Base-by-base conservation (phyloP, 73 alveolate genomes). In the Paramecium caudatum region DNA sequence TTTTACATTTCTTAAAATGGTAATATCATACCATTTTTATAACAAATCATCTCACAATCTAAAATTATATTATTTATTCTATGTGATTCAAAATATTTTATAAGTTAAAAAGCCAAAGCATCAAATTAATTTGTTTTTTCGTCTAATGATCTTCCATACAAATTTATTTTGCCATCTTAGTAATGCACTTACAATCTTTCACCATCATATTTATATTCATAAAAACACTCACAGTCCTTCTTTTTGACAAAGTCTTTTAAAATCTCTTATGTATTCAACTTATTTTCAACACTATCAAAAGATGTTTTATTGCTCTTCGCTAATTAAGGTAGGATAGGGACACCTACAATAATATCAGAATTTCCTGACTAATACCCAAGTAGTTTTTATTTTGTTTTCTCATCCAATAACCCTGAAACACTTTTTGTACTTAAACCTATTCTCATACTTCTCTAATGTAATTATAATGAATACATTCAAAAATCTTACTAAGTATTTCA, bases 1-100 rank as follows among this genome's bases (percentile, higher is more conserved):
- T 94, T 92, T 27, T 94, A 65, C 69, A 94, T 85, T 55, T 95
- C 96, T 45, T 95, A 96, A 62, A 95, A 95, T 0, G 98, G 97
- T 45, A 95, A 36, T 32, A 91, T 95, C 55, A 90, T 69, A 74
- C 91, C 90, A 74, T 94, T 92, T 74, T 94, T 82, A 82, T 94
- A 91, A 90, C 94, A 95, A 34, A 95, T 92, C 55, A 95, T 92
- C 82, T 94, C 96, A 32, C 95, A 90, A 83, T 91, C 95, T 13
- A 91, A 61, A 2, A 91, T 82, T 10, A 65, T 17, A 65, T 90
- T 43, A 23, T 83, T 30, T 15, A 36, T 33, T 47, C 91, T 91
- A 68, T 92, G 74, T 46, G 90, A 95, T 3, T 74, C 82, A 17
- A 96, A 94, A 61, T 94, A 94, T 70, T 82, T 63, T 21, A 82